Evolutionary conservation across 352 stramenopile species (phyloP).

Genomic region (Pythium dissotocum): DNA sequence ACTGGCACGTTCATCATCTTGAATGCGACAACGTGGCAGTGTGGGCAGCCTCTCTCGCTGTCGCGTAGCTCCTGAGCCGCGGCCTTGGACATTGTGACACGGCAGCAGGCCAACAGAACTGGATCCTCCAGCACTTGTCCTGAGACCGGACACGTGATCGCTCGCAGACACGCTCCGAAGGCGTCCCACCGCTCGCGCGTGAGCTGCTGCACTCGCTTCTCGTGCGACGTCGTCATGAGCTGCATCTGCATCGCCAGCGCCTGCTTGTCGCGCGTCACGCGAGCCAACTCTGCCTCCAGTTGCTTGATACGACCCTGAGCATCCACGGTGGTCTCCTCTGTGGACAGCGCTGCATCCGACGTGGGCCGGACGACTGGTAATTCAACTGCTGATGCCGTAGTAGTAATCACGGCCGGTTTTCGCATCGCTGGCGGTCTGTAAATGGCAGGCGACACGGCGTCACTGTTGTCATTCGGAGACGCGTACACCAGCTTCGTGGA

Average conservation of each 20-base stretch:
- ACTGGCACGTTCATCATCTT: constrained; percentile 7
- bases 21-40: constrained; percentile 2
- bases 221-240: background rate
- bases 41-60: background rate
- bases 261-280: constrained; percentile 5
- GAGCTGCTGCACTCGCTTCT: background rate
- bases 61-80: constrained; percentile 4
- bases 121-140: constrained; percentile 9
- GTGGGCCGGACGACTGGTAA: background rate
- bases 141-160: constrained; percentile 3
- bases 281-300: background rate
- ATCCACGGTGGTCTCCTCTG: background rate
- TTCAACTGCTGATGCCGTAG: background rate
- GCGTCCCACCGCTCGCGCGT: constrained; percentile 7
- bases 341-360: background rate
- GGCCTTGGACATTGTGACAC: constrained; percentile 1
- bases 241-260: constrained; percentile 13
- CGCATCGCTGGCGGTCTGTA: background rate
- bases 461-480: background rate
- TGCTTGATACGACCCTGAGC: background rate
- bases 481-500: constrained; percentile 14
- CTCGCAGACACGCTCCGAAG: constrained; percentile 8
- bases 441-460: background rate
- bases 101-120: constrained; percentile 9
- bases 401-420: background rate